Evolutionary conservation across 2,329 filamentous ascomycete genomes (phyloP), one percentile per base, ranked within the genome.

Genomic region (Aspergillus pseudoviridinutans): DNA sequence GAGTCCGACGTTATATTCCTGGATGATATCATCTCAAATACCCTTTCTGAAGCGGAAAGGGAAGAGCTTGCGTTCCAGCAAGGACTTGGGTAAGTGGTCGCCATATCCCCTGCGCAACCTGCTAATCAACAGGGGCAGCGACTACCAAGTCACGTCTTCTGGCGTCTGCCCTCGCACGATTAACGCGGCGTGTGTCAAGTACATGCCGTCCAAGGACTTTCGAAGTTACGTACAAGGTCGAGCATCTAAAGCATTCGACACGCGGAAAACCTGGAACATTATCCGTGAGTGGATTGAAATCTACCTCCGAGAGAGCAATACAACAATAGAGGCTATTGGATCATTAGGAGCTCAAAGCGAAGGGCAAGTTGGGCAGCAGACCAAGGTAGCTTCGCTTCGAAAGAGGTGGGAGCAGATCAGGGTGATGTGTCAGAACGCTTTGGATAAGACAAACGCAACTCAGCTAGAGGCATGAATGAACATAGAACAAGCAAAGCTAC

Each of bases 351-450:
- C 27, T 22, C 20, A 50, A 59, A 22, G 22, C 35, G 14, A 50
- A 49, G 52, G 53, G 24, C 46, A 57, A 32, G 55, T 53, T 4
- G 46, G 29, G 24, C 53, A 60, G 25, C 58, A 58, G 7, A 51
- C 51, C n/a, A 64, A 60, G 56, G 20, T 68, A 17, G 29, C 58
- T 20, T 49, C 60, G 49, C 49, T 72, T 35, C 29, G 67, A 12
- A 59, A 55, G 17, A 64, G 73, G 52, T 75, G 73, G 73, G 66
- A 55, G 32, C 72, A 74, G 57, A 72, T 75, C 29, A 56, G 52
- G 57, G 53, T 42, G 27, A 44, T 74, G 24, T 70, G 71, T 58
- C 56, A 68, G 10, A 52, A 44, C 20, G 66, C 64, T 17, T 49
- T 68, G 44, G 35, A 44, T 4, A 44, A 44, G 20, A 22, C 22